A percentile compares a stretch with the other conserved stretches of the same genome.
phyloP scores from a whole-genome alignment of 257 asterid species.

The Jaltomata sinuosa region DNA sequence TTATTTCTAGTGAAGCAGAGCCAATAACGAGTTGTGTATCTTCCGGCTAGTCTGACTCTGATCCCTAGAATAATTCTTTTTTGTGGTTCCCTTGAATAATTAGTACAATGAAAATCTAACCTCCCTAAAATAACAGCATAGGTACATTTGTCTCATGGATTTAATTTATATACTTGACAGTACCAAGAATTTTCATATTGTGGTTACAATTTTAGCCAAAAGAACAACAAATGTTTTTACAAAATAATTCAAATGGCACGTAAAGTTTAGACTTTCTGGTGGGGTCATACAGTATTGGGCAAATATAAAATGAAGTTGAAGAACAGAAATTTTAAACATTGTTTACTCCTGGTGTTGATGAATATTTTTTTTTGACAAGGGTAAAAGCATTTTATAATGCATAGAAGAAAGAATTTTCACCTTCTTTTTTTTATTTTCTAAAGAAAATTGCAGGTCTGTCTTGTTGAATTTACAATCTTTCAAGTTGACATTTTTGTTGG shows the following conservation, averaged over 20 bases:
- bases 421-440: too few species aligned
- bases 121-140: background rate
- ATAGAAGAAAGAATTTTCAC: too few species aligned
- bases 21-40: background rate
- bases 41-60: too few species aligned
- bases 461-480: background rate
- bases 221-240: background rate
- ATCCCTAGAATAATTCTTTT: too few species aligned
- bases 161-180: background rate
- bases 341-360: too few species aligned
- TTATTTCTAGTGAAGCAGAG: background rate
- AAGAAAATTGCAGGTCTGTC: too few species aligned
- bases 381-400: too few species aligned
- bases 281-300: background rate
- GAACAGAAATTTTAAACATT: too few species aligned
- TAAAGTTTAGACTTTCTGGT: background rate
- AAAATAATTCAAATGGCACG: background rate
- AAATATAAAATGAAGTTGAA: background rate
- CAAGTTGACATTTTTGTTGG: background rate
- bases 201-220: background rate
- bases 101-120: background rate
- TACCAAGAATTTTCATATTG: background rate
- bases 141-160: background rate
- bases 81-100: background rate
- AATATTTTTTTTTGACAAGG: too few species aligned